phyloP scores from a whole-genome alignment of 257 asterid genomes.

The Solanum piurae region DNA sequence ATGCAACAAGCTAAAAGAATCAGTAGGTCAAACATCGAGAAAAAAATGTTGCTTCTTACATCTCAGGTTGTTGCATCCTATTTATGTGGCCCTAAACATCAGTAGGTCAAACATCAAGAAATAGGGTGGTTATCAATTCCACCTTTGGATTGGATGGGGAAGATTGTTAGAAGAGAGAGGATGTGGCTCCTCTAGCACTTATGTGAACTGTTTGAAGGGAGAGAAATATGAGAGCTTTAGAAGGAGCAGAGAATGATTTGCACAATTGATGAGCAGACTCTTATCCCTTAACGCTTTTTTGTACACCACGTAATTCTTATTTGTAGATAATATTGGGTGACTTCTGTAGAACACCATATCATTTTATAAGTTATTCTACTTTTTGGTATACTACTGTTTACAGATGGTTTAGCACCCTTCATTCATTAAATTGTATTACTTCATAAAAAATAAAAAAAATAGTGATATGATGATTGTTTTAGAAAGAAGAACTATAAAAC shows the following conservation, averaged over 20 bases:
- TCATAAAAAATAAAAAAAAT: not conserved
- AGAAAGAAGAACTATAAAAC: not conserved
- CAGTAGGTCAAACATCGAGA: not conserved
- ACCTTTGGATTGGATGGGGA: not conserved
- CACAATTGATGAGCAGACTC: not conserved
- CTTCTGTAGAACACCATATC: not conserved
- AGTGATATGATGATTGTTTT: not conserved
- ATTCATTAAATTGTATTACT: not conserved
- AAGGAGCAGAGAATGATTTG: not conserved
- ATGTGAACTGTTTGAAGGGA: not conserved
- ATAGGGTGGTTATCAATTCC: not conserved
- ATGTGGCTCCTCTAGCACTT: not conserved
- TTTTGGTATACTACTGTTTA: not conserved
- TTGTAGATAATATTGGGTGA: not conserved
- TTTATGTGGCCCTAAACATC: not conserved
- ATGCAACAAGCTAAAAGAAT: not conserved
- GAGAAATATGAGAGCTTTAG: not conserved
- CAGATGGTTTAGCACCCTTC: not conserved
- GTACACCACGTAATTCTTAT: not conserved
- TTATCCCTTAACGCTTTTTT: not conserved
- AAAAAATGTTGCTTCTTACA: not conserved
- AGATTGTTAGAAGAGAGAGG: not conserved
- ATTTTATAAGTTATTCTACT: not conserved
- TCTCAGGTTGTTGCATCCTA: not conserved
- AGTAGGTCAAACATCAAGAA: not conserved